These are phyloP conservation scores for Pelagophyceae sp. DNA, from an alignment of 352 stramenopile species.

Conservation along the genomic window DNA sequence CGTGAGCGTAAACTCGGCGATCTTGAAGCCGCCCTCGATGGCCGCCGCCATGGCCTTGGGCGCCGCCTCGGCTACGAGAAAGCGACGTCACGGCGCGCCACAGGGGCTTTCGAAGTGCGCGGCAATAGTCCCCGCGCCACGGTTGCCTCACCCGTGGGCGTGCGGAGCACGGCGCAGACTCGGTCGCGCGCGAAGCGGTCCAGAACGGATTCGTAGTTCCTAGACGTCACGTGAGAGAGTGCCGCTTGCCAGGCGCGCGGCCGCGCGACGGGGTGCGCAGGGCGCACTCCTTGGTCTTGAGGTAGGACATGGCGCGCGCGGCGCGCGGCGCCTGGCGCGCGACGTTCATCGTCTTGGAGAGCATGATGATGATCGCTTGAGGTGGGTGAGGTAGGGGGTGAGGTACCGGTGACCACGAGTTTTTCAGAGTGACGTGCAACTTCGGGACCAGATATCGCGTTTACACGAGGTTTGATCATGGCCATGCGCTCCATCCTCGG, in stretches of 20 bases:
- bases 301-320: neutral
- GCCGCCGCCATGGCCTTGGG: conserved; percentile 49
- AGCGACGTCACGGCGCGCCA: neutral
- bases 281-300: neutral
- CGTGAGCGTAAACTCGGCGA: conserved; percentile 56
- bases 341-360: neutral
- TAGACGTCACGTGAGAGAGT: no score
- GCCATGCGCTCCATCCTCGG: no score
- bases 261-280: no score
- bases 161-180: conserved; percentile 52
- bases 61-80: neutral
- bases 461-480: no score
- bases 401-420: no score
- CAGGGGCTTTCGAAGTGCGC: neutral
- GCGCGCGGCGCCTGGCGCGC: no score
- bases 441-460: no score
- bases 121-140: no score
- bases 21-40: conserved; percentile 55
- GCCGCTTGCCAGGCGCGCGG: no score
- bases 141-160: conserved; percentile 42
- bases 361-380: neutral
- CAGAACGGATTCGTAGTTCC: conserved; percentile 34
- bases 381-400: no score
- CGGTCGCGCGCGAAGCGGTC: conserved; percentile 47
- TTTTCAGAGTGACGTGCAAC: no score